Base-by-base conservation (phyloP, 208 protist genomes). In the Trypanosomatidae sp. region DNA sequence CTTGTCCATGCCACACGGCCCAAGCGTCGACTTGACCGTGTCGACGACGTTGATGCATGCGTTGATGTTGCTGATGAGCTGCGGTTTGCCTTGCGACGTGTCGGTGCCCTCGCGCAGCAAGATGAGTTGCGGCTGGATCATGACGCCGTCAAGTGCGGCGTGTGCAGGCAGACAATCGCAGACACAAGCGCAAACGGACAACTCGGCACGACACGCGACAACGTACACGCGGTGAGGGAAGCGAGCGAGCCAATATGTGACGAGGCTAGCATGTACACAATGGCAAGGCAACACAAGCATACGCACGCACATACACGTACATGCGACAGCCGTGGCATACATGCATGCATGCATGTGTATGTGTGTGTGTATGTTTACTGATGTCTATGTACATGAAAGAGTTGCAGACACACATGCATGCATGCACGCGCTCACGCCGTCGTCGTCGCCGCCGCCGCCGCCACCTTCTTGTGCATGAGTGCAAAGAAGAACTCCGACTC, bases 1-100 rank as follows among this genome's bases (percentile, higher is more conserved):
- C 77, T 99, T 99, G 67, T 99, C 99, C 97, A 99, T 99, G 25
- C 99, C 99, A 45, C 98, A 92, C 20, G 99, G 99, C 27, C 97
- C 97, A 33, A 96, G 78, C 6, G 92, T 96, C n/a, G 92, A 92
- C 56, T 93, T 94, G 16, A 96, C 77, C n/a, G 81, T 95, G 51
- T 96, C 87, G n/a, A 94, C 92, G 57, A 96, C 76, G 58, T 85
- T 87, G 48, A 86, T 76, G 83, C 97, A 99, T 8, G 98, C 98
- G 66, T 99, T 99, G 64, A 99, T 99, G 78, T 99, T 99, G 62
- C 77, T 96, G 55, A 99, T 94, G 11, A 99, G 65, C 80, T 99
- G 99, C 18, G 86, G 85, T 54, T 96, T 98, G 47, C 99, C 99
- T 83, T 99, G 98, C 22, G 97, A 99, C 16, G 87, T 97, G 70